Evolutionary conservation across 225 moss, liverwort and hornwort genomes (phyloP).

Genomic region (Asterella californica): DNA sequence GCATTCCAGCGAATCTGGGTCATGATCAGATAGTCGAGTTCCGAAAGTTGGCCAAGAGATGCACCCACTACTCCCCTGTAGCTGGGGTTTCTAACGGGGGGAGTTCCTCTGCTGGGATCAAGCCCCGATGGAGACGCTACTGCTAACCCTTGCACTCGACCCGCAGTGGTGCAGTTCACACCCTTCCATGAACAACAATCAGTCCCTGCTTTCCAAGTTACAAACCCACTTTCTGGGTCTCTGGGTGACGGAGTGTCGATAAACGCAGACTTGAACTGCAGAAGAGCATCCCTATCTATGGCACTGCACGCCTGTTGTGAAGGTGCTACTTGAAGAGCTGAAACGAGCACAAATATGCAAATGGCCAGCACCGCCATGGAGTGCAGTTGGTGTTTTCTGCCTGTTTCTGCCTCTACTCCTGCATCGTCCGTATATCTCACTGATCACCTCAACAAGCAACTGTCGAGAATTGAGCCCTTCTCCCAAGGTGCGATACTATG

Average conservation of each 20-base stretch:
- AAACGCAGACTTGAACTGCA: constrained; percentile 20
- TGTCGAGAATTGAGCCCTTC: no score
- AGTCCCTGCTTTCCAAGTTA: constrained; percentile 21
- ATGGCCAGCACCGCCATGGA: not conserved
- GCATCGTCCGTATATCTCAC: no score
- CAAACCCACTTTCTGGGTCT: not conserved
- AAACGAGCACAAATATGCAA: not conserved
- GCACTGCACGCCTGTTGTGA: constrained; percentile 10
- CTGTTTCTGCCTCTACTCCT: no score
- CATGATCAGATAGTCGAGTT: constrained; percentile 9
- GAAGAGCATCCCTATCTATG: constrained; percentile 13
- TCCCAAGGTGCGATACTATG: no score
- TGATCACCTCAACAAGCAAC: no score
- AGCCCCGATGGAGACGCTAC: constrained; percentile 2
- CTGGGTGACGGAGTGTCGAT: not conserved
- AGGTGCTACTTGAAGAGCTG: not conserved
- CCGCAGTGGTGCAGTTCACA: constrained; percentile 16
- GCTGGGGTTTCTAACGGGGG: constrained; percentile 1
- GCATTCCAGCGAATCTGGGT: constrained; percentile 11
- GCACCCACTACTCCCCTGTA: constrained; percentile 18
- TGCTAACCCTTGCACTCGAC: constrained; percentile 20
- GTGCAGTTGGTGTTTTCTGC: no score
- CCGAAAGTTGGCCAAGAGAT: constrained; percentile 23
- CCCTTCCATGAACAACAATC: constrained; percentile 28
- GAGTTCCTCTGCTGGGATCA: not conserved